phyloP scores from a whole-genome alignment of 2,329 filamentous ascomycete genomes.

The Camillea tinctor region DNA sequence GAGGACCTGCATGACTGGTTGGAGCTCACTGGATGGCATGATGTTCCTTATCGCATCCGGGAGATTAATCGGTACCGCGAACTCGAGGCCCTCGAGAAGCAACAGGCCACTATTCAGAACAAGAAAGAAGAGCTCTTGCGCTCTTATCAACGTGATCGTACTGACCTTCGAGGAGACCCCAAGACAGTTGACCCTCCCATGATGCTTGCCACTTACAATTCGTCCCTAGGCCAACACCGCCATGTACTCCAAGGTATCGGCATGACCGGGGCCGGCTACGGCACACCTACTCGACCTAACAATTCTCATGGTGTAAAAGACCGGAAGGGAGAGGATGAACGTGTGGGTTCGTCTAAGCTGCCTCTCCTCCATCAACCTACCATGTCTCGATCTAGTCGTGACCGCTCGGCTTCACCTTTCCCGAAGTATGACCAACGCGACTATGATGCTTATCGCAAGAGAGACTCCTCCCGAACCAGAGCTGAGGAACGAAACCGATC shows the following conservation, averaged over 20 bases:
- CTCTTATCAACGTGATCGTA: background rate
- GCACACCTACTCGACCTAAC: background rate
- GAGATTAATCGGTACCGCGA: constrained; percentile 6
- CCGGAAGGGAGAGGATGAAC: background rate
- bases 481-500: background rate
- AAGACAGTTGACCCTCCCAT: background rate
- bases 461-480: background rate
- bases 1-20: constrained; percentile 17
- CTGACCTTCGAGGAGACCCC: background rate
- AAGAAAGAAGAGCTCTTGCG: background rate
- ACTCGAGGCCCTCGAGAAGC: background rate
- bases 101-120: background rate
- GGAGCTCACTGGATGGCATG: constrained; percentile 15
- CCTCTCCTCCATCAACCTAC: background rate
- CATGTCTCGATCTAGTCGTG: background rate
- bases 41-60: constrained; percentile 4
- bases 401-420: constrained; percentile 5
- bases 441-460: background rate
- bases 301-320: background rate
- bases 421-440: background rate
- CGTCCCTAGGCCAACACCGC: background rate
- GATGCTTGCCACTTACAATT: background rate
- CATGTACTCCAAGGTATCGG: background rate
- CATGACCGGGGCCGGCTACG: background rate
- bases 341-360: background rate